phyloP scores from a whole-genome alignment of 371 early-diverging fungal genomes.

The Phascolomyces articulosus region DNA sequence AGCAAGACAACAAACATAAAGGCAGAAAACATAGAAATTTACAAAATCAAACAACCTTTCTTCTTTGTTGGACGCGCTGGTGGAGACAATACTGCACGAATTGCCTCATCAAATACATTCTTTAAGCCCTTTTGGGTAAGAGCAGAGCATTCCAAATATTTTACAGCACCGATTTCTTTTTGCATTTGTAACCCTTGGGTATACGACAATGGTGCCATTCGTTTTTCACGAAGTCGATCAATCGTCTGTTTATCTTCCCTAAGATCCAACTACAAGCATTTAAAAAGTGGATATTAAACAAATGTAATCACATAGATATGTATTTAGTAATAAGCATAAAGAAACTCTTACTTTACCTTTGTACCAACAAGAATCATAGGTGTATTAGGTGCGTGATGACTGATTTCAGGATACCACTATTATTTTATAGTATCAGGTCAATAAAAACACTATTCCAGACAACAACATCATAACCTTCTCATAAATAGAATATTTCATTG shows the following conservation, averaged over 20 bases:
- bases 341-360: too few relatives aligned
- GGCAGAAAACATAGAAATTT: neutral
- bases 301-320: too few relatives aligned
- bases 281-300: too few relatives aligned
- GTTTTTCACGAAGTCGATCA: slow-evolving; percentile 64
- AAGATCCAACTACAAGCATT: slow-evolving; percentile 61
- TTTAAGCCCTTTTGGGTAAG: slow-evolving; percentile 89
- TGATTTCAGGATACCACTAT: slow-evolving; percentile 72
- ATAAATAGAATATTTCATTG: too few relatives aligned
- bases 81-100: slow-evolving; percentile 84
- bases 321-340: too few relatives aligned
- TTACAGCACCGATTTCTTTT: slow-evolving; percentile 78
- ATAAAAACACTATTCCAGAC: neutral
- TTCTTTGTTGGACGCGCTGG: slow-evolving; percentile 50
- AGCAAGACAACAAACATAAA: too few relatives aligned
- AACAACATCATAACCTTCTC: neutral
- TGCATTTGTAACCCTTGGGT: slow-evolving; percentile 75
- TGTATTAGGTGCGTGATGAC: slow-evolving; percentile 59
- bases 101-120: slow-evolving; percentile 98
- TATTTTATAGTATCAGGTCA: neutral
- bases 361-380: slow-evolving; percentile 77
- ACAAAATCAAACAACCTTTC: slow-evolving; percentile 36
- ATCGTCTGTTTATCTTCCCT: slow-evolving; percentile 61
- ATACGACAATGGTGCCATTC: slow-evolving; percentile 75
- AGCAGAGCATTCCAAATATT: slow-evolving; percentile 89